phyloP scores from a whole-genome alignment of 805 yeast species.

The Saccharomycodes ludwigii region DNA sequence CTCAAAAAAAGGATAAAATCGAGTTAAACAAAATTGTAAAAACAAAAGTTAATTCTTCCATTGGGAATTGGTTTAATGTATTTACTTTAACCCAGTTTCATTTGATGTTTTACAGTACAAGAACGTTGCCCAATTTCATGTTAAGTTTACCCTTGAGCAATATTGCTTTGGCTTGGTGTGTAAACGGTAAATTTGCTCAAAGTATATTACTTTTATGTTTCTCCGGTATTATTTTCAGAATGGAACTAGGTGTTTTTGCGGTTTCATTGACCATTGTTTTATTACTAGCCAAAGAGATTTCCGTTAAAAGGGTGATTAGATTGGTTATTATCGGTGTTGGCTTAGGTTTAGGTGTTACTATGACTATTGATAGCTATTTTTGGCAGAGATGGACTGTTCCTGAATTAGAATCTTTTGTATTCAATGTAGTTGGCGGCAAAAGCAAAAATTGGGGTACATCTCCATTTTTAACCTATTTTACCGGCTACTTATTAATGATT shows the following conservation, averaged over 20 bases:
- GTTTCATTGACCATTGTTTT: slow-evolving; percentile 36
- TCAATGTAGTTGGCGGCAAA: slow-evolving; percentile 67
- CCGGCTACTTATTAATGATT: slow-evolving; percentile 28
- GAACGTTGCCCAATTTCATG: slow-evolving; percentile 81
- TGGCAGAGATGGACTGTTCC: slow-evolving; percentile 62
- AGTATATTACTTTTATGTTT: slow-evolving; percentile 47
- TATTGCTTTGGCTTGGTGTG: slow-evolving; percentile 36
- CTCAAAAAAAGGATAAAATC: slow-evolving; percentile 14
- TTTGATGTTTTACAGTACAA: slow-evolving; percentile 61
- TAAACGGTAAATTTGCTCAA: slow-evolving; percentile 35
- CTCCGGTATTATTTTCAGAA: slow-evolving; percentile 55
- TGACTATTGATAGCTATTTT: slow-evolving; percentile 56
- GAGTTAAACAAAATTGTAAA: slow-evolving; percentile 6
- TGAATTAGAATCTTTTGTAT: slow-evolving; percentile 59
- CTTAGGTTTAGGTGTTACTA: slow-evolving; percentile 37
- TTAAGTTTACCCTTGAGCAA: slow-evolving; percentile 62
- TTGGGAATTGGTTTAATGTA: slow-evolving; percentile 47
- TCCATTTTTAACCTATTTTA: slow-evolving; percentile 60
- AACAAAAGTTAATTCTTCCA: slow-evolving; percentile 13
- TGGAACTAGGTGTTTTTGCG: slow-evolving; percentile 53
- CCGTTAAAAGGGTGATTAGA: slow-evolving; percentile 25
- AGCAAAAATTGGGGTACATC: slow-evolving; percentile 76
- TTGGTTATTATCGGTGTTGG: slow-evolving; percentile 32
- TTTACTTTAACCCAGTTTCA: slow-evolving; percentile 67
- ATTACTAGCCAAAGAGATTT: slow-evolving; percentile 33